Base-by-base conservation (phyloP, 169 alveolate genomes). In the Plasmodium knowlesi region DNA sequence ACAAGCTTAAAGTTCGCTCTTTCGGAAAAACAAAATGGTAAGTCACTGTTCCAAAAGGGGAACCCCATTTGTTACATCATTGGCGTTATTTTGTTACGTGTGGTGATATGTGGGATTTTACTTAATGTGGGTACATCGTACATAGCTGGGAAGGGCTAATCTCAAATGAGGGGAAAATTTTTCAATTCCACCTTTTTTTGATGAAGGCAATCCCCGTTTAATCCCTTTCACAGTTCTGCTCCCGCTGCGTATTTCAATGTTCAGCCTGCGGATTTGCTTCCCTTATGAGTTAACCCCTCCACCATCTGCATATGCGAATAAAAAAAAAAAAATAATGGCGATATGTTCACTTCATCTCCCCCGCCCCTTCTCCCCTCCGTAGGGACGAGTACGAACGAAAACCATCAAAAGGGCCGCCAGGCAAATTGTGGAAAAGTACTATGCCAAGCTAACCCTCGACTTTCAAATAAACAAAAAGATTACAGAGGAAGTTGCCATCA, bases 311-410 rank as follows among this genome's bases (percentile, higher is more conserved):
- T 12, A 46, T 46, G 4, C 3, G 57, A 16, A 10, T 46, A 32
- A 32, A 32, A 32, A 46, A 32, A 32, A 32, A 32, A 46, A 46
- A 1, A 46, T 46, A 46, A 46, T n/a, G 34, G 28, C 74, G 14
- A n/a, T 9, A 61, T 28, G 28, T 5, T 25, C 92, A 37, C 22
- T 50, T 46, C 50, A 37, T 28, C 39, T 3, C 3, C 73, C 54
- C 90, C 81, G n/a, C 57, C 84, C 39, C 39, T 32, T 79, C 54
- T 92, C 81, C 28, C 57, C 84, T 28, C 61, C 28, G 25, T 91
- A 97, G 99, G 99, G 99, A 92, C 99, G 99, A 96, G 99, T 99
- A 71, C 96, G 99, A 90, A 99, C 99, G 14, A 99, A 99, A 98
- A 99, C 99, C 83, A 99, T 99, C 46, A 99, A 99, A 97, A 98